Percentiles rank a stretch among this genome's conserved stretches.
Conservation (phyloP, 805 yeast species). For the Metschnikowia orientalis region DNA sequence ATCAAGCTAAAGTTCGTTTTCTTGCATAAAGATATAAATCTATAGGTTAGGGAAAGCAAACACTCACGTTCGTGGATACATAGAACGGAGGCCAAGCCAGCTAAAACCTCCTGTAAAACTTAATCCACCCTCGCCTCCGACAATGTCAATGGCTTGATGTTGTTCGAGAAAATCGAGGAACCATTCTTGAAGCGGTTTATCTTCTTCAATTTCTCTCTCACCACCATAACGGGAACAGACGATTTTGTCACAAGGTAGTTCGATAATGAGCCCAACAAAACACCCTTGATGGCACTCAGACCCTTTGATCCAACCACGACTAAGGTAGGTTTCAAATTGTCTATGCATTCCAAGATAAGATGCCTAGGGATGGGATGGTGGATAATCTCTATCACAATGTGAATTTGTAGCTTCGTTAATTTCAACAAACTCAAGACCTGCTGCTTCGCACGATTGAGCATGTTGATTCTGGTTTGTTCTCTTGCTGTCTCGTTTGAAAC, state of each 20-base stretch:
- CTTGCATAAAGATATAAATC: too few relatives aligned
- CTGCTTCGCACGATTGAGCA: slow-evolving; percentile 41
- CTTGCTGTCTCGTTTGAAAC: slow-evolving; percentile 32
- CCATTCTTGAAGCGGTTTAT: slow-evolving; percentile 52
- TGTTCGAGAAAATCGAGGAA: slow-evolving; percentile 49
- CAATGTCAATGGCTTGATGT: slow-evolving; percentile 48
- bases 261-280: slow-evolving; percentile 66
- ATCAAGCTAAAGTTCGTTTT: too few relatives aligned
- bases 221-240: slow-evolving; percentile 78
- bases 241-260: slow-evolving; percentile 69
- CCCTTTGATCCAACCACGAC: slow-evolving; percentile 78
- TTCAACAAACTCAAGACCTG: slow-evolving; percentile 48
- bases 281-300: slow-evolving; percentile 66
- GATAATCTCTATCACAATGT: slow-evolving; percentile 66
- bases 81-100: not conserved
- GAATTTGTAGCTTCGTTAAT: slow-evolving; percentile 67
- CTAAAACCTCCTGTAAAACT: not conserved
- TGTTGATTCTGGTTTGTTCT: slow-evolving; percentile 34
- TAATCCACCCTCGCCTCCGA: slow-evolving; percentile 46
- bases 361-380: slow-evolving; percentile 76
- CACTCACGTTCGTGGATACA: too few relatives aligned
- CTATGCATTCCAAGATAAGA: slow-evolving; percentile 63
- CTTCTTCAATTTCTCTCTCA: slow-evolving; percentile 65
- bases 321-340: slow-evolving; percentile 65
- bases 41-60: too few relatives aligned